Base-by-base conservation (phyloP, 768 basidiomycete genomes). In the Termitomyces bulborhizus region DNA sequence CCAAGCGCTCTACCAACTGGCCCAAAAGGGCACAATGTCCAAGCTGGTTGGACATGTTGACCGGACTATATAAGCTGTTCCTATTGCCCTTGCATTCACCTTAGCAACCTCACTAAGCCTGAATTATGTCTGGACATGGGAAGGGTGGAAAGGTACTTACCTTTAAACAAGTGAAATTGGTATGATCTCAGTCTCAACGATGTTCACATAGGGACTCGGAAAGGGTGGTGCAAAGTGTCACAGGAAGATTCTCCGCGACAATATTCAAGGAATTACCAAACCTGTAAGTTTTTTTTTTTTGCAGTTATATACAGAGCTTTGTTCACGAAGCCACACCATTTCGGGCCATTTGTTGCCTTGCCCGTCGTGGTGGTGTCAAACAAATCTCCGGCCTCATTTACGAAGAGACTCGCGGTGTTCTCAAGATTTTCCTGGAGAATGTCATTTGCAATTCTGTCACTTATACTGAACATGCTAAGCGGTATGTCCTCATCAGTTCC, bases 391-490 rank as follows among this genome's bases (percentile, higher is more conserved):
- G 84, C 57, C 76, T 86, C 63, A 86, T 88, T 72, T 88, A 90
- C 75, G 87, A 88, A 65, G 87, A 90, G 76, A 90, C 87, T 52
- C 85, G 87, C 65, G 85, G 21, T 21, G 21, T 21, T 21, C 21
- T 21, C 21, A 21, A 21, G 21, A 21, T 21, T 2, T 21, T 21
- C 21, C 21, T 21, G 21, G 79, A 82, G 71, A 83, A 83, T 64
- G 81, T 93, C 18, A 61, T 61, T 31, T 57, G 60, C 51, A 57
- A 61, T 39, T 61, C 60, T 40, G 60, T 93, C 62, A 93, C 90
- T 63, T 93, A 92, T 77, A 93, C 91, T 60, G 91, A 93, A 73
- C 92, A 94, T 77, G 90, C 92, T 54, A 94, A 94, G 73, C 83
- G 88, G 76, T 78, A 57, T 46, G 76, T 66, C 36, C 39, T 13